Base-by-base conservation (phyloP, 1,139 yeast genomes). In the Hemisphaericaspora lyxosophila region DNA sequence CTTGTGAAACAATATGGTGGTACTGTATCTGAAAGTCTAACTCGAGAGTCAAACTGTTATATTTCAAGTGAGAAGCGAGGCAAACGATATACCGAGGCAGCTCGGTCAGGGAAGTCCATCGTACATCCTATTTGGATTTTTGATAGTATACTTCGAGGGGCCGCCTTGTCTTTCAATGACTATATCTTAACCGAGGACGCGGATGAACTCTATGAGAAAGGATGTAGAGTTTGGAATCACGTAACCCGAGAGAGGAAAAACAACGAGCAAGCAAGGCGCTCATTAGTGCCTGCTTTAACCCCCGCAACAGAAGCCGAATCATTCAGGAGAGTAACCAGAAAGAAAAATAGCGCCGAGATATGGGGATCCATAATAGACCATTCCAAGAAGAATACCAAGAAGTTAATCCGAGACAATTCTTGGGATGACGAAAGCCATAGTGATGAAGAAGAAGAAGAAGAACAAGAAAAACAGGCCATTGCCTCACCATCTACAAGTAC, bases 41-140 rank as follows among this genome's bases (percentile, higher is more conserved):
- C 83, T 3, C 62, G 65, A 9, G 58, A 69, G 5, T 75, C 72
- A 32, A 60, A 77, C 4, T 73, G 80, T 47, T 65, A 87, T 2
- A 67, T 82, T 1, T 71, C 80, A 4, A 70, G 79, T 14, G 79
- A 72, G 33, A 60, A 62, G 20, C 51, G 60, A 14, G 95, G 96
- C 0, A 75, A 73, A 42, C 67, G 94, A 44, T 84, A 71, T 51
- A 65, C 64, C 20, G 81, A 76, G 55, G 89, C 92, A 1, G 41
- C 68, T 6, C 80, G 79, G 51, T 83, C 92, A 90, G 68, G 67
- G 5, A 75, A 81, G 3, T 84, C 86, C 1, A 73, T 81, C 1
- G 77, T 87, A 3, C 89, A 85, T 54, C 92, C 94, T 0, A 61
- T 76, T 36, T 89, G 95, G 94, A 59, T 89, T 3, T 51, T 73